Conservation (phyloP, 345 rosid species). For the Odontarrhena argentea region DNA sequence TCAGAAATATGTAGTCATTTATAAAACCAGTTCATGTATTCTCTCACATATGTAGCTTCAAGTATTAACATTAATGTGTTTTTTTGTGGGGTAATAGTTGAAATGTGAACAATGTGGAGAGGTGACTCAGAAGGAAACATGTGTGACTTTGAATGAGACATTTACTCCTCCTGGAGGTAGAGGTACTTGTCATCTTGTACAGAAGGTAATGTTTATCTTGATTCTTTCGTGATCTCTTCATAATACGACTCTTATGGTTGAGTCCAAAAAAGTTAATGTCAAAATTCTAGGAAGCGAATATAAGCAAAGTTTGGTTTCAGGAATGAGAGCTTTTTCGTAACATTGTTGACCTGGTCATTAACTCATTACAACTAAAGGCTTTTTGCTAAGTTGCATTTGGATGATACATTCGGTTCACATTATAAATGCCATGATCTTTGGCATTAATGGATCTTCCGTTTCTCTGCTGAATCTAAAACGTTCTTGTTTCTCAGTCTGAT, state of each 20-base stretch:
- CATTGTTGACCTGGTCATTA: neutral
- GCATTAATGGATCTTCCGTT: neutral
- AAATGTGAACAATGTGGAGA: constrained; percentile 86
- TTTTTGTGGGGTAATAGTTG: constrained; percentile 44
- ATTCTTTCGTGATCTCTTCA: neutral
- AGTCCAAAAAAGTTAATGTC: neutral
- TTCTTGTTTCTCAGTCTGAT: neutral
- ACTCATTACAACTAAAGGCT: neutral
- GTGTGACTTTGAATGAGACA: constrained; percentile 66
- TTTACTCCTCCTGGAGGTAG: constrained; percentile 55
- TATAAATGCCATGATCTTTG: neutral
- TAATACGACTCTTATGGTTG: neutral
- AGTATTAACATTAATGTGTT: neutral
- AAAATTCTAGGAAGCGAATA: neutral
- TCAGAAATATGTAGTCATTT: neutral
- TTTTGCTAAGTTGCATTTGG: neutral
- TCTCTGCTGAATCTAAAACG: neutral
- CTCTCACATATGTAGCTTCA: neutral
- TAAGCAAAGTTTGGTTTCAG: neutral
- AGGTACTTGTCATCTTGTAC: constrained; percentile 77
- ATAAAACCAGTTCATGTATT: constrained; percentile 8
- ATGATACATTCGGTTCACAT: neutral
- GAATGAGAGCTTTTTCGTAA: neutral
- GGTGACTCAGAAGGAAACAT: constrained; percentile 78
- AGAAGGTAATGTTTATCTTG: constrained; percentile 55